Base-by-base conservation (phyloP, 495 filamentous ascomycete genomes). In the Podospora fimiseda region DNA sequence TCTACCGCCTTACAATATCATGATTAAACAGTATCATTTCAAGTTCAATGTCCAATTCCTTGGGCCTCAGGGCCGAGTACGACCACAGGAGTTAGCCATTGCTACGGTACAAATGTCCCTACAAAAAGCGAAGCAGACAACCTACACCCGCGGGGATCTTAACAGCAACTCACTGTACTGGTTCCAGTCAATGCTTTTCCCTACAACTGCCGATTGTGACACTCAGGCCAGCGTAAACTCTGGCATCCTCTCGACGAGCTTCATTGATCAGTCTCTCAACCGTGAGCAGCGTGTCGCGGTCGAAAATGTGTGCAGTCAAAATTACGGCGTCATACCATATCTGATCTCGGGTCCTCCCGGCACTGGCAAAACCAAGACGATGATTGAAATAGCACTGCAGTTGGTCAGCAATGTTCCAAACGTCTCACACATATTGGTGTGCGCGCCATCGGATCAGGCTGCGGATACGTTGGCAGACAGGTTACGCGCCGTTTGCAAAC, bases 331-430 rank as follows among this genome's bases (percentile, higher is more conserved):
- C 4, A 52, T 80, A 38, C 77, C 77, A 14, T 80, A 72, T 51
- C 64, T 80, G 50, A 76, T 80, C 23, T 76, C 73, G 3, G 77
- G 77, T 1, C 77, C 77, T 21, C 76, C 77, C 14, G 77, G 77
- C 18, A 80, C 77, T 4, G 77, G 77, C 23, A 80, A 80, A 53
- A 80, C 77, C 38, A 80, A 78, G 62, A 80, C 76, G 15, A 60
- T 80, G 18, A 77, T 80, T 41, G 77, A 80, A 63, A 62, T 64
- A 13, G 69, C 72, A 1, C 47, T 76, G 14, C 68, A 70, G 48
- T 60, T 72, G 1, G 24, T 63, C 14, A 48, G 50, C 33, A 60
- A 60, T 27, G 58, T 52, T 15, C 27, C 49, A 3, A 21, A 42
- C 14, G 30, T 56, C 21, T 62, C 52, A n/a, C 76, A 78, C 60